Conservation (phyloP, 192 early-diverging fungal species). For the Backusella westeae region DNA sequence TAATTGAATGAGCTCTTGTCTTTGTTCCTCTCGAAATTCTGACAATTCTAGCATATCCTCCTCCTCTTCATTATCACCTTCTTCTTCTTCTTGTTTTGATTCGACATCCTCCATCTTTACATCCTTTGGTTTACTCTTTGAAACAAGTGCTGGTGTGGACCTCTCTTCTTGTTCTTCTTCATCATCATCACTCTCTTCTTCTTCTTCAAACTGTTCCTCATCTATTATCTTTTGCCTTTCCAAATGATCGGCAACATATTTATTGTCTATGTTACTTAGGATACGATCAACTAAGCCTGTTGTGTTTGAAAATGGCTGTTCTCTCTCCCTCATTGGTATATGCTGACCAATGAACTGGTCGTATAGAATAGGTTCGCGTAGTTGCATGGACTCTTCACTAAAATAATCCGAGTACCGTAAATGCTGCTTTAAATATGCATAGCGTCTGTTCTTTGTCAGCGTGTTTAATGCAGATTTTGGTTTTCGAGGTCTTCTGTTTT, state of each 20-base stretch:
- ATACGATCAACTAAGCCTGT: conserved; percentile 36
- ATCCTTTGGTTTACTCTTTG: conserved; percentile 29
- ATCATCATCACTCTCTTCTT: conserved; percentile 36
- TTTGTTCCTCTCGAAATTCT: conserved; percentile 24
- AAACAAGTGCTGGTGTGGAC: conserved; percentile 2
- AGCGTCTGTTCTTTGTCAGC: conserved; percentile 38
- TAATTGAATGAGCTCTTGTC: conserved; percentile 35
- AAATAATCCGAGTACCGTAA: conserved; percentile 39
- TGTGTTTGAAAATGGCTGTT: conserved; percentile 32
- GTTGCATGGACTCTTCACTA: conserved; percentile 34
- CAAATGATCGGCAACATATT: conserved; percentile 28
- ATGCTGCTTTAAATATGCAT: conserved; percentile 27
- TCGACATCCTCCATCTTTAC: conserved; percentile 16
- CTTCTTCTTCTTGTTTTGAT: neutral
- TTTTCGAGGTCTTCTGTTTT: neutral
- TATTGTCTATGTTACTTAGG: conserved; percentile 31
- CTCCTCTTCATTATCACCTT: neutral
- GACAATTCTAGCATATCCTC: neutral
- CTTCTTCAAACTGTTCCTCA: conserved; percentile 42
- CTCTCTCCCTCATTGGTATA: conserved; percentile 24
- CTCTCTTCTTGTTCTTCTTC: conserved; percentile 10
- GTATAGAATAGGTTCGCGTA: conserved; percentile 41
- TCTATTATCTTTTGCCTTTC: conserved; percentile 13
- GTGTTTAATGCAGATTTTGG: conserved; percentile 14
- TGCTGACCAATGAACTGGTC: conserved; percentile 43